Conservation (phyloP, 2,329 filamentous ascomycete genomes). For the Calonectria hongkongensis region DNA sequence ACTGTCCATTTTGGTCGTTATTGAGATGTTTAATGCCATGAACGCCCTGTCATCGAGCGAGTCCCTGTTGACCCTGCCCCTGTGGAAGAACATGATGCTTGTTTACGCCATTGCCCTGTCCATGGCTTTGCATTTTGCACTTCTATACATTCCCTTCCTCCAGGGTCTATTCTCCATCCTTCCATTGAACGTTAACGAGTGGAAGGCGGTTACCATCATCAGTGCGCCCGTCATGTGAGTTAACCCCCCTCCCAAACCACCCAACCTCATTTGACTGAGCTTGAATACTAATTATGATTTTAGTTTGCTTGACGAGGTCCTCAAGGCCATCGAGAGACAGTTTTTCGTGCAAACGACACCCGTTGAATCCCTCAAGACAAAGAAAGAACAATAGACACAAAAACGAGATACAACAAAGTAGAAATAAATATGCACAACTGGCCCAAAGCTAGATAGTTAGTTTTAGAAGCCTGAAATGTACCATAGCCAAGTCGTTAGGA, state of each 20-base stretch:
- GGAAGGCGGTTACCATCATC: slow-evolving; percentile 92
- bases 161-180: slow-evolving; percentile 93
- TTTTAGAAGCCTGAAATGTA: slow-evolving; percentile 56
- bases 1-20: slow-evolving; percentile 93
- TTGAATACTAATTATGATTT: slow-evolving; percentile 51
- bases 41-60: slow-evolving; percentile 97
- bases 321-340: slow-evolving; percentile 85
- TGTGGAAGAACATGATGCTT: slow-evolving; percentile 99
- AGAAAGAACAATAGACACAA: slow-evolving; percentile 72
- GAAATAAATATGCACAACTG: slow-evolving; percentile 44
- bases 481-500: slow-evolving; percentile 45
- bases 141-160: slow-evolving; percentile 93
- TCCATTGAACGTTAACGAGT: slow-evolving; percentile 89
- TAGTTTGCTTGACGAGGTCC: slow-evolving; percentile 87
- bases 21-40: slow-evolving; percentile 99
- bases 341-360: slow-evolving; percentile 75
- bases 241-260: background rate
- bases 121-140: slow-evolving; percentile 95
- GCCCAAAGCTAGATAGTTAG: slow-evolving; percentile 51
- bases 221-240: slow-evolving; percentile 95
- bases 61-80: slow-evolving; percentile 90
- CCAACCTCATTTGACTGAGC: background rate
- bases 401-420: slow-evolving; percentile 47
- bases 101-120: slow-evolving; percentile 95
- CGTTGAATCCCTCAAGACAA: slow-evolving; percentile 63